A percentile compares a stretch with the other conserved stretches of the same genome.
Evolutionary conservation across 176 grass and related monocot genomes (phyloP).

Genomic region (Triticum dicoccoides): DNA sequence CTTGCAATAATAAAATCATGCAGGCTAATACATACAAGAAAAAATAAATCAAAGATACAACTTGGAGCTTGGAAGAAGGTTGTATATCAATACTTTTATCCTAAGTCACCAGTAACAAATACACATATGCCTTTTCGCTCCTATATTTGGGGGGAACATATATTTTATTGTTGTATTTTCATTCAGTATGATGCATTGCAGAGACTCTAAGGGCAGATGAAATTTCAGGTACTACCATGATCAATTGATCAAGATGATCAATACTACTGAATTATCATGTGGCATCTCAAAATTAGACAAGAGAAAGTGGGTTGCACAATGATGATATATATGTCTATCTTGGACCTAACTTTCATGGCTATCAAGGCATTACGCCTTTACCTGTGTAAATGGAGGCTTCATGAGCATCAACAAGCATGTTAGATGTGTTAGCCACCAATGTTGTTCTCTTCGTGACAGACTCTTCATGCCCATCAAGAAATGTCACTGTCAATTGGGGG

Average conservation of each 20-base stretch:
- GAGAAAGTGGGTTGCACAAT: background rate
- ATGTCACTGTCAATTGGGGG: constrained; percentile 73
- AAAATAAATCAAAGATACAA: background rate
- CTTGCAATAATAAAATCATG: background rate
- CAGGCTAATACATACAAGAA: background rate
- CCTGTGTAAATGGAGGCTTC: constrained; percentile 97
- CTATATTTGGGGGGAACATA: background rate
- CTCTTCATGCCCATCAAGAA: constrained; percentile 83
- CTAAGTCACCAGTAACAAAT: background rate
- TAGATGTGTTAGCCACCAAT: constrained; percentile 84
- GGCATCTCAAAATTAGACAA: background rate
- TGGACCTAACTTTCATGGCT: background rate
- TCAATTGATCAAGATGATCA: background rate
- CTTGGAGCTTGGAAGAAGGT: background rate
- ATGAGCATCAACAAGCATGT: constrained; percentile 87
- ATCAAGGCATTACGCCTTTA: constrained; percentile 27
- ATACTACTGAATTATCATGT: background rate
- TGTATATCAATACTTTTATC: background rate
- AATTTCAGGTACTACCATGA: background rate
- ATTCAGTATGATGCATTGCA: background rate
- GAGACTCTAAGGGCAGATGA: background rate
- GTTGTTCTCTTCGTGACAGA: constrained; percentile 87
- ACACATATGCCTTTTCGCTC: background rate
- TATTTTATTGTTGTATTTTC: background rate
- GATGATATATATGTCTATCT: background rate